Evolutionary conservation across 352 stramenopile genomes (phyloP).

Genomic region (Phytopythium aichiense): DNA sequence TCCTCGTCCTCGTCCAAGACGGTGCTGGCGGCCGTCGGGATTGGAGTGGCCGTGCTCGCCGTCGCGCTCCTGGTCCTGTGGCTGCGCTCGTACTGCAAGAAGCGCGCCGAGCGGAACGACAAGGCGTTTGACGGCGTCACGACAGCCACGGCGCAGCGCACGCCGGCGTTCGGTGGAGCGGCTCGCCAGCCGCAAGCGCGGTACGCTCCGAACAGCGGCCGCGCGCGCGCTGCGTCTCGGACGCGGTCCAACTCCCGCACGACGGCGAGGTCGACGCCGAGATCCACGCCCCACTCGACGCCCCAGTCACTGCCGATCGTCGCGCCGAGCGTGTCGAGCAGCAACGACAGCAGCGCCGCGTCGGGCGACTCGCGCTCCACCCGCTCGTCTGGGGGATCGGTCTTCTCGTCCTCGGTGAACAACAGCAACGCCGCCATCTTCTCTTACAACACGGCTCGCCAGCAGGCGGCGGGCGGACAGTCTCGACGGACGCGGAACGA

Average conservation of each 20-base stretch:
- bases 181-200: not conserved
- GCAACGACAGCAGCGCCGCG: constrained; percentile 1
- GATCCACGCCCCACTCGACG: not conserved
- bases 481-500: not conserved
- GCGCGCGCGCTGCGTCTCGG: not conserved
- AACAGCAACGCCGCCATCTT: constrained; percentile 8
- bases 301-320: constrained; percentile 1
- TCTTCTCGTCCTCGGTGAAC: constrained; percentile 7
- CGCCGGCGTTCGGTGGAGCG: not conserved
- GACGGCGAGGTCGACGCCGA: not conserved
- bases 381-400: constrained; percentile 3
- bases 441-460: not conserved
- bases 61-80: not conserved
- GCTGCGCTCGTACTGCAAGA: constrained; percentile 4
- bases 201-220: not conserved
- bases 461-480: not conserved
- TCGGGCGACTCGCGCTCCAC: constrained; percentile 7
- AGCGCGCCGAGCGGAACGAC: not conserved
- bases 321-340: constrained; percentile 2
- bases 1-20: not conserved
- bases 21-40: not conserved
- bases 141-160: not conserved
- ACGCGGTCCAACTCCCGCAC: constrained; percentile 2
- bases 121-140: constrained; percentile 1
- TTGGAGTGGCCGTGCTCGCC: not conserved